Conservation (phyloP, 2,329 filamentous ascomycete species). For the Bipolaris sorokiniana region DNA sequence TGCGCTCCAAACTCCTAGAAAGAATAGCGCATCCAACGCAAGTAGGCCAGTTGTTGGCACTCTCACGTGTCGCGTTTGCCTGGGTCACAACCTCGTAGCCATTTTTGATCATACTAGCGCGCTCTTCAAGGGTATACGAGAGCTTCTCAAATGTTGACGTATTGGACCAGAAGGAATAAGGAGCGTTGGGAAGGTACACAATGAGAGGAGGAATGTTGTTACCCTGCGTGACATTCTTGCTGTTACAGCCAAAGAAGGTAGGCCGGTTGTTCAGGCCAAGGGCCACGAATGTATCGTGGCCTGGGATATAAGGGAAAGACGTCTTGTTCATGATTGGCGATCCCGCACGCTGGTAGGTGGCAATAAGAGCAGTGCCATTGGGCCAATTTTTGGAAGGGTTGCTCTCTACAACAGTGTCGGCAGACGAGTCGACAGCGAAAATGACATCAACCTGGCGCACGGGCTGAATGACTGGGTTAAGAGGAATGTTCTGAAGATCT, state of each 20-base stretch:
- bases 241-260: conserved; percentile 81
- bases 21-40: conserved; percentile 91
- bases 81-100: conserved; percentile 84
- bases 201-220: conserved; percentile 67
- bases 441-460: conserved; percentile 76
- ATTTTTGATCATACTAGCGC: conserved; percentile 83
- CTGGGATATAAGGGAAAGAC: conserved; percentile 73
- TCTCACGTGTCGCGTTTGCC: conserved; percentile 77
- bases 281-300: conserved; percentile 79
- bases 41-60: conserved; percentile 68
- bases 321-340: conserved; percentile 69
- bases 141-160: conserved; percentile 73
- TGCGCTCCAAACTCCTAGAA: conserved; percentile 74
- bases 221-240: conserved; percentile 63
- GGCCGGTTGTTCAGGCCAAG: conserved; percentile 74
- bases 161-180: conserved; percentile 79
- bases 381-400: conserved; percentile 65
- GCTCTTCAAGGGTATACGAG: conserved; percentile 67
- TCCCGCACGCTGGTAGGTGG: conserved; percentile 72
- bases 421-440: conserved; percentile 79
- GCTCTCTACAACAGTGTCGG: conserved; percentile 63
- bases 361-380: conserved; percentile 75
- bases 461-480: conserved; percentile 78
- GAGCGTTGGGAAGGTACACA: conserved; percentile 87
- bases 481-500: conserved; percentile 78